Evolutionary conservation across 805 yeast genomes (phyloP), one percentile per base, ranked within the genome.

Genomic region (Ogataea haglerorum): DNA sequence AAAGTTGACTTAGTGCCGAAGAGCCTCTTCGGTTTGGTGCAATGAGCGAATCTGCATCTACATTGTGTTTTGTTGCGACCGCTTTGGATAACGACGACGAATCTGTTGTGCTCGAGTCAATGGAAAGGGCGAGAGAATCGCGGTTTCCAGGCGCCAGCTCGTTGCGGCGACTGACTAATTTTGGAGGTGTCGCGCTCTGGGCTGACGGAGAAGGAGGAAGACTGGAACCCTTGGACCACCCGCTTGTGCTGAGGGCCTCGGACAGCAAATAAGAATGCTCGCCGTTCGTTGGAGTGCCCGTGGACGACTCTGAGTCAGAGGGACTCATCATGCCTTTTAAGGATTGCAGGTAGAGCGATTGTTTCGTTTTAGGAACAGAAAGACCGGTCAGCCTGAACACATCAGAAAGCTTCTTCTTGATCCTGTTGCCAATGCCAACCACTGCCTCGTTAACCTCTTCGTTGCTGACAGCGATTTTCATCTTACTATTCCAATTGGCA

Each of bases 401-500:
- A 34, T 68, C 69, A 5, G 72, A 63, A 4, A 80, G 53, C 18
- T 75, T 72, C 43, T 69, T 72, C 50, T 69, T 76, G 30, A 87
- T 69, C 40, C 81, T 70, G 36, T 78, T 73, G 6, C 89, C 90
- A 35, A 88, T 72, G n/a, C 95, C 95, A 25, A 81, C 73, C 3
- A 88, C 88, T 1, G 95, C 95, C 46, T 78, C 75, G 47, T 80
- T 75, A 6, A 85, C 73, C 45, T 88, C 95, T 42, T 80, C 82
- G 34, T 70, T 73, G 2, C 82, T 70, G 6, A 84, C 81, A 26
- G 74, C 73, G 36, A 82, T 79, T 52, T 69, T 75, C 65, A 55
- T 61, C 9, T 52, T 53, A 14, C 43, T 53, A 19, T 49, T 47
- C 63, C 63, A 60, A 35, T 57, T 57, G 3, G 56, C 33, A 3